Conservation (phyloP, 2,329 filamentous ascomycete genomes). For the Xylaria digitata region DNA sequence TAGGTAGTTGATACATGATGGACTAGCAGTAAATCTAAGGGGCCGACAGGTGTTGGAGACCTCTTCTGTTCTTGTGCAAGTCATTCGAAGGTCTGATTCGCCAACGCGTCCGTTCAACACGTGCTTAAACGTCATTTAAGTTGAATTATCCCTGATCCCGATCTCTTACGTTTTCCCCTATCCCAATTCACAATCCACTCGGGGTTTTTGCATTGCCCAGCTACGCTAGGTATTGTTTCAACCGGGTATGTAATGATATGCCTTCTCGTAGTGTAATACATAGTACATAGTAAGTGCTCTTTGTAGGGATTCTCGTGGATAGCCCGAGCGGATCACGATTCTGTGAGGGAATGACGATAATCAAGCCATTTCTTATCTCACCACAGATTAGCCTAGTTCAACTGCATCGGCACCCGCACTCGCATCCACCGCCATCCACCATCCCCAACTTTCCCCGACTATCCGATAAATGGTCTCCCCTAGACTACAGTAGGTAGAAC, state of each 20-base stretch:
- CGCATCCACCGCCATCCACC: slow-evolving; percentile 24
- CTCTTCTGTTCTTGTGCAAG: slow-evolving; percentile 11
- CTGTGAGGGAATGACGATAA: not conserved
- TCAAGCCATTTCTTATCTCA: slow-evolving; percentile 18
- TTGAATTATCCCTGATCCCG: slow-evolving; percentile 2
- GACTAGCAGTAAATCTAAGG: not conserved
- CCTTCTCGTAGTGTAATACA: too few species aligned
- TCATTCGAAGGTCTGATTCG: slow-evolving; percentile 24
- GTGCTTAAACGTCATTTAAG: slow-evolving; percentile 32
- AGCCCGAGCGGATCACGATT: slow-evolving; percentile 1
- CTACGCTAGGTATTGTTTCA: too few species aligned
- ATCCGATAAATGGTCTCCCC: slow-evolving; percentile 6
- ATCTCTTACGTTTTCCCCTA: not conserved
- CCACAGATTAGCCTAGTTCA: not conserved
- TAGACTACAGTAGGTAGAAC: not conserved
- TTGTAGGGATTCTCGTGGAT: not conserved
- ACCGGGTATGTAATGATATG: too few species aligned
- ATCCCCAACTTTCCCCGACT: slow-evolving; percentile 29
- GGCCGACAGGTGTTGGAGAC: not conserved
- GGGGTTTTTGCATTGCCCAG: too few species aligned
- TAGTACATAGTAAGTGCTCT: too few species aligned
- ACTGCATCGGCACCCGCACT: slow-evolving; percentile 11
- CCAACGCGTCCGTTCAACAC: slow-evolving; percentile 7
- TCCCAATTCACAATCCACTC: slow-evolving; percentile 1
- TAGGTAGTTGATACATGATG: not conserved